Evolutionary conservation across 2,329 filamentous ascomycete species (phyloP).

Genomic region (Neonectria neomacrospora): DNA sequence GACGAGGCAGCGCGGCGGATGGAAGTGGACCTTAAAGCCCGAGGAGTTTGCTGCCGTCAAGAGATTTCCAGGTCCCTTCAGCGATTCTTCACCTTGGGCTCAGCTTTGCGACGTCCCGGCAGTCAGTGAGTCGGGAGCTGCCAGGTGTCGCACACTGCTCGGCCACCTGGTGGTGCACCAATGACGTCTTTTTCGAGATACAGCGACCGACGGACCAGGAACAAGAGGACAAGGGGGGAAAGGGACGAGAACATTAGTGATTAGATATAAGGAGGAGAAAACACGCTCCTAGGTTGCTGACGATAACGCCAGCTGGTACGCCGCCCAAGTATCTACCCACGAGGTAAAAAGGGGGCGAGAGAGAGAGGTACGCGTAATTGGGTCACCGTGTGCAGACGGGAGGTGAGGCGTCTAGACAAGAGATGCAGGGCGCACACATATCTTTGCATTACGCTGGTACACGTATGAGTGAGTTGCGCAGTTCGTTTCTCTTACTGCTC

Average conservation of each 20-base stretch:
- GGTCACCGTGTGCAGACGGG: background rate
- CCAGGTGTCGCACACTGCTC: constrained; percentile 14
- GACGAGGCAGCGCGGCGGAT: background rate
- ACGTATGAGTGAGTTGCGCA: background rate
- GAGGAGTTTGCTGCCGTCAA: background rate
- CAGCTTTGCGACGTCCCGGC: background rate
- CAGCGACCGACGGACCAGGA: background rate
- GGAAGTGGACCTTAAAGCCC: background rate
- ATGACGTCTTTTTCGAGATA: background rate
- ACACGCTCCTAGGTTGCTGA: background rate
- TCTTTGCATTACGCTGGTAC: background rate
- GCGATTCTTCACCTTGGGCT: background rate
- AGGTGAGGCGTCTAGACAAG: background rate
- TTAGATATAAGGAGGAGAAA: background rate
- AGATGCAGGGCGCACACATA: background rate
- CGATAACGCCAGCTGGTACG: background rate
- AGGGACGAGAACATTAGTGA: background rate
- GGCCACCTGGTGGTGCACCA: background rate
- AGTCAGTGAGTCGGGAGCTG: background rate
- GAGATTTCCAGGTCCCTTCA: background rate
- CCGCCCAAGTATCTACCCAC: too few relatives aligned
- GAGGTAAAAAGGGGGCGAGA: too few relatives aligned
- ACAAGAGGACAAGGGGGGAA: too few relatives aligned
- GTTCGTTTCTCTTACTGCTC: background rate
- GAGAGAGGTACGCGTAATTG: background rate